Conservation (phyloP, 495 filamentous ascomycete genomes). For the Immersiella caudata region DNA sequence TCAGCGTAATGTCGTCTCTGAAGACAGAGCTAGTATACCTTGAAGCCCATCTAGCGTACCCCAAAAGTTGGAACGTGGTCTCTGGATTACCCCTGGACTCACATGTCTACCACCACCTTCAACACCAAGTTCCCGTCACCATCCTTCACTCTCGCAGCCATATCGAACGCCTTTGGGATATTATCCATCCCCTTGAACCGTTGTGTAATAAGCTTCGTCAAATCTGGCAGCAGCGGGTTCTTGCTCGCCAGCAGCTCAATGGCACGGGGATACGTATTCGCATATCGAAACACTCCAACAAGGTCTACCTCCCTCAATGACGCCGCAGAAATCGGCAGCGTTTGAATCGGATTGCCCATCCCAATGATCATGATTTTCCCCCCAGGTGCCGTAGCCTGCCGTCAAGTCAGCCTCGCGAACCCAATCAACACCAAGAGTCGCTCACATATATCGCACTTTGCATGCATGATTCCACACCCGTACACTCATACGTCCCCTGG, state of each 20-base stretch:
- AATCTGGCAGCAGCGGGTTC: constrained; percentile 52
- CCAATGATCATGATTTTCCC: constrained; percentile 85
- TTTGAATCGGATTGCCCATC: constrained; percentile 92
- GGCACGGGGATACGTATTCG: constrained; percentile 76
- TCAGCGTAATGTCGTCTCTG: too few species aligned
- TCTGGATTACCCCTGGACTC: neutral
- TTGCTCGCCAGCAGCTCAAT: constrained; percentile 71
- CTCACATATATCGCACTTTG: constrained; percentile 84
- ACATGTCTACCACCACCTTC: constrained; percentile 58
- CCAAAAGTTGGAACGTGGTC: too few species aligned
- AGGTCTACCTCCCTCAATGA: constrained; percentile 91
- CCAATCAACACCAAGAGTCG: neutral
- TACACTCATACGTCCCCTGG: constrained; percentile 88
- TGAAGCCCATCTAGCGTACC: neutral
- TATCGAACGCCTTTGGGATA: constrained; percentile 53
- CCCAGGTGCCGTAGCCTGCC: constrained; percentile 68
- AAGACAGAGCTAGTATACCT: neutral
- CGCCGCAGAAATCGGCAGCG: constrained; percentile 81
- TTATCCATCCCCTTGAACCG: constrained; percentile 49
- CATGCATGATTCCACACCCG: constrained; percentile 82
- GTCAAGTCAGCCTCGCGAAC: neutral
- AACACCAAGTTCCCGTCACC: constrained; percentile 55
- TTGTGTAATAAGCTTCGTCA: constrained; percentile 76
- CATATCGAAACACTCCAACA: constrained; percentile 88
- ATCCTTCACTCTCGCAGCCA: constrained; percentile 57